Base-by-base conservation (phyloP, 139 green algal species). In the Chlamydomonas applanata region DNA sequence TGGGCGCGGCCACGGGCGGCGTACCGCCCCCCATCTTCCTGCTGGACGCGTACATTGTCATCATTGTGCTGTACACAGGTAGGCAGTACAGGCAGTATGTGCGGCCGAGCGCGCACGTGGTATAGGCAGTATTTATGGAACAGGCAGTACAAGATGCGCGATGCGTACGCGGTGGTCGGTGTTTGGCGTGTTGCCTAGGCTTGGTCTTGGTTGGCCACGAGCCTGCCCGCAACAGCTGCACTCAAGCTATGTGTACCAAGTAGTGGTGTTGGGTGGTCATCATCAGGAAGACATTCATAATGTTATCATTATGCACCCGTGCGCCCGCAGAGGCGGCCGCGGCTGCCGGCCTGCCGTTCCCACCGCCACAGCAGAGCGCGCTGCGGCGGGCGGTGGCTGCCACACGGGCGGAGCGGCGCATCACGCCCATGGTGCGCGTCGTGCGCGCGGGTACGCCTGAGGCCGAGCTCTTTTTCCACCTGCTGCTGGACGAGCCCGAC, bases 1-100 rank as follows among this genome's bases (percentile, higher is more conserved):
- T 61, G 44, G 27, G 19, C n/a, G 25, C 25, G 16, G 59, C 11
- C 0, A 67, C 92, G 49, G 69, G 85, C 14, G 75, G 78, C 54
- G 72, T 66, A 54, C 56, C 81, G 22, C 82, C 86, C 27, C 91
- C 92, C 46, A 87, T 98, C 27, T 95, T 93, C 73, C 80, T 98
- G 30, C 81, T 98, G 65, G 94, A 98, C 71, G 85, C 93, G 0
- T 96, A 90, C 82, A 87, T 83, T 35, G 63, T 85, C 30, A 67
- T 97, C 53, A 35, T 96, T 54, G 64, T 88, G 19, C 16, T 80
- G 62, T 91, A 88, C 68, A 67, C 66, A 34, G 35, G 2, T 16
- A 11, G 7, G 40, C 11, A 11, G 7, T 7, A 19, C 7, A 11
- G 40, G 40, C 7, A 11, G 40, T n/a, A n/a, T n/a, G n/a, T n/a